These are phyloP conservation scores for Podaxis rugospora DNA, from an alignment of 768 basidiomycete species.

Conservation along the genomic window DNA sequence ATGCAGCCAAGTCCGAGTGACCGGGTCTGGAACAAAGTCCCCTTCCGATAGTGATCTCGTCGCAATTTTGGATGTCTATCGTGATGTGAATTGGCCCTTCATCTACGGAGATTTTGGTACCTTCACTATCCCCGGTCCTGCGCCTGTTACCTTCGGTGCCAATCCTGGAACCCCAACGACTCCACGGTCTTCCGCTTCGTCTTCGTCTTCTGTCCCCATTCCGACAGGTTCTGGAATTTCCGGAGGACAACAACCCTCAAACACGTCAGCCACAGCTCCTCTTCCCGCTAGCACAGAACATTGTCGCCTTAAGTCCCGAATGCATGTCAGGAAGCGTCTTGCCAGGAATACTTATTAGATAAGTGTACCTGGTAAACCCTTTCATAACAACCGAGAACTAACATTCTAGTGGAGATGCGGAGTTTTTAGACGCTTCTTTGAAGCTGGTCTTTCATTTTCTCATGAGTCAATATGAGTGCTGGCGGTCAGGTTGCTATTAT, in stretches of 20 bases:
- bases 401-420: conserved; percentile 4
- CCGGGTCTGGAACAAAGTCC: conserved; percentile 30
- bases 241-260: conserved; percentile 1
- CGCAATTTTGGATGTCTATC: conserved; percentile 31
- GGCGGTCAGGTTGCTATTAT: not conserved
- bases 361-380: not conserved
- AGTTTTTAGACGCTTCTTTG: conserved; percentile 6
- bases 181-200: not conserved
- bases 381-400: conserved; percentile 1
- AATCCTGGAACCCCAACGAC: conserved; percentile 15
- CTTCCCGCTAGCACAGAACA: not conserved
- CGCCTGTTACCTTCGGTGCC: conserved; percentile 25
- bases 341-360: not conserved
- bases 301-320: conserved; percentile 16
- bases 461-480: conserved; percentile 1
- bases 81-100: conserved; percentile 29
- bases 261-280: conserved; percentile 3
- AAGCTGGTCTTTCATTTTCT: conserved; percentile 7
- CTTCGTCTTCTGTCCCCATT: conserved; percentile 1
- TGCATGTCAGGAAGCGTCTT: conserved; percentile 16
- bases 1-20: conserved; percentile 31
- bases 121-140: conserved; percentile 34
- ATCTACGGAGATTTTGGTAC: conserved; percentile 29
- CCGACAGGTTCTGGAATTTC: conserved; percentile 7
- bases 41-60: conserved; percentile 30